These are phyloP conservation scores for Eucalyptus sp. DNA, from an alignment of 345 rosid genomes.

Conservation along the genomic window DNA sequence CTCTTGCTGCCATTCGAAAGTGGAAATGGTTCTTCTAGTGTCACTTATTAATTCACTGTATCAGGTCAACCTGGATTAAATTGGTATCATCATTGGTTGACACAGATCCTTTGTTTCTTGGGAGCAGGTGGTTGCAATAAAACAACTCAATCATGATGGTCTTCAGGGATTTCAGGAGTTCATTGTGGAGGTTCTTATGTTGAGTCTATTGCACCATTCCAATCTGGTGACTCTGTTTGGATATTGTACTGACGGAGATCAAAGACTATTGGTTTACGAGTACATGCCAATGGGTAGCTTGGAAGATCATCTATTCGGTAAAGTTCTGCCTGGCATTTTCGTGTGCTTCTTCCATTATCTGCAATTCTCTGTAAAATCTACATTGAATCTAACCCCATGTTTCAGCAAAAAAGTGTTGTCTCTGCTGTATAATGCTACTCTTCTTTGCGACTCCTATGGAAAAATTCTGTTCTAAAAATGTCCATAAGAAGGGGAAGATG, in stretches of 20 bases:
- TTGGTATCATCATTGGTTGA: background rate
- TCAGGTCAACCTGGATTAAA: background rate
- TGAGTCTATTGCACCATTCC: conserved; percentile 78
- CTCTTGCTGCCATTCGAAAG: background rate
- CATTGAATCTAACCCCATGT: background rate
- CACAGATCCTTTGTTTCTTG: background rate
- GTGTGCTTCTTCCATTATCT: background rate
- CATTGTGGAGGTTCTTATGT: conserved; percentile 94
- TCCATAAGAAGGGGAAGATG: background rate
- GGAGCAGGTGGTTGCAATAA: conserved; percentile 82
- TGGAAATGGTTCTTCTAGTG: background rate
- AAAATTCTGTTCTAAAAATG: background rate
- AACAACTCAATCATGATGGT: conserved; percentile 83
- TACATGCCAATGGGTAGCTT: conserved; percentile 93
- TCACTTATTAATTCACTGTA: background rate
- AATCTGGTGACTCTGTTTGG: conserved; percentile 88
- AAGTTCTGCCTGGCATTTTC: background rate
- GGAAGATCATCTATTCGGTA: conserved; percentile 95
- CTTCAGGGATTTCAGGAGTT: conserved; percentile 88
- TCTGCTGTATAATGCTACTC: background rate
- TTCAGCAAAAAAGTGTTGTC: background rate
- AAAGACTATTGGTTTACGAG: conserved; percentile 88
- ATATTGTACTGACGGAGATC: conserved; percentile 92
- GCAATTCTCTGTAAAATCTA: background rate
- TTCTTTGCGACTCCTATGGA: background rate